Evolutionary conservation across 1,284 basidiomycete species (phyloP), one percentile per base, ranked within the genome.

Genomic region (Stygiomarasmius scandens): DNA sequence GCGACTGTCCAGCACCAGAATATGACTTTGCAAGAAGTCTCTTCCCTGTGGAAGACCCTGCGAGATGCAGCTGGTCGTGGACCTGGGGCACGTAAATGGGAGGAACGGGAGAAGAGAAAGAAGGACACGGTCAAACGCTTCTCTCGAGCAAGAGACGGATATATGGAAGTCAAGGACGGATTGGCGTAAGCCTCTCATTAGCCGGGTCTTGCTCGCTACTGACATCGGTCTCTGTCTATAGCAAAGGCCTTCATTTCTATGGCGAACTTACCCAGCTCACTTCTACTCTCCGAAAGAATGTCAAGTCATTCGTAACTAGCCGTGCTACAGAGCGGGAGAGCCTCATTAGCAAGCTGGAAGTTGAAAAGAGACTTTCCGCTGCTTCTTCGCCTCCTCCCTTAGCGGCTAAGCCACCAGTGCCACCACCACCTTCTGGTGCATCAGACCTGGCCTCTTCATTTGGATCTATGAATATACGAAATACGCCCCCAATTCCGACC

Each of bases 241-340:
- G 88, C 19, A 96, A 95, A 70, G 96, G 95, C 0, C 74, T 93
- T 2, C 86, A 89, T 49, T 99, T 97, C 73, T 98, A 98, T 71
- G 79, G 78, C 4, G 92, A 96, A 61, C 78, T 98, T n/a, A 82
- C 80, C 0, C 85, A 86, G 38, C 74, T 96, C 27, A 80, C 87
- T 2, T 69, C 74, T 0, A 81, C 79, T 8, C 79, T 98, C 6
- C 77, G 80, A 52, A 73, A 79, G 5, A 87, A 87, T 61, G 84
- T 86, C 1, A 82, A 80, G 50, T 71, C 77, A 0, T 97, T 90
- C 65, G 77, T 92, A 2, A 73, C 78, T 0, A 76, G 80, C 20
- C 81, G 96, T 25, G 83, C 79, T n/a, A 69, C 76, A 0, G 94
- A 98, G 69, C 81, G 94, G 14, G 86, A 90, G 45, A 76, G 77